phyloP scores from a whole-genome alignment of 257 asterid species.

The Solanum chmielewskii region DNA sequence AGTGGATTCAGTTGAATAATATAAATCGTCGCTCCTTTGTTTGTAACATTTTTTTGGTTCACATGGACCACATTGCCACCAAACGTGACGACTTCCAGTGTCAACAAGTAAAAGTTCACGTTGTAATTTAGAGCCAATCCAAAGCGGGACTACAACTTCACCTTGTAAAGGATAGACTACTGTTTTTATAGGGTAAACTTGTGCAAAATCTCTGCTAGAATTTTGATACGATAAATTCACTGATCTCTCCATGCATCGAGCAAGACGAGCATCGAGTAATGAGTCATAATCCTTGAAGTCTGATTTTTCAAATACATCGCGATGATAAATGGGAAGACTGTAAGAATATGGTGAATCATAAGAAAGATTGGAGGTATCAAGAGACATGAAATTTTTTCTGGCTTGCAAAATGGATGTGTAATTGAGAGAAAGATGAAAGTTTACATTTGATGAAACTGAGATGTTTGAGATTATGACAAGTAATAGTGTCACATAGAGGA shows the following conservation, averaged over 20 bases:
- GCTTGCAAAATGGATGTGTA: not conserved
- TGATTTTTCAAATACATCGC: not conserved
- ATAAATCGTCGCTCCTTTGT: not conserved
- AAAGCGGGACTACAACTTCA: not conserved
- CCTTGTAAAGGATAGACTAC: not conserved
- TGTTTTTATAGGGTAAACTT: not conserved
- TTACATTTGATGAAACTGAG: not conserved
- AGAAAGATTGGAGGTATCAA: not conserved
- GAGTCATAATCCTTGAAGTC: not conserved
- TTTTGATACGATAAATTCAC: not conserved
- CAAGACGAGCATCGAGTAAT: not conserved
- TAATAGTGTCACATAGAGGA: not conserved
- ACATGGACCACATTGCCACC: slow-evolving; percentile 1
- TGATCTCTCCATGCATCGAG: not conserved
- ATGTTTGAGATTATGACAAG: not conserved
- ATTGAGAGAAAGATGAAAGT: not conserved
- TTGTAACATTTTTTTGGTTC: not conserved
- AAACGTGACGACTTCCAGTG: not conserved
- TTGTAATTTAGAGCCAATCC: not conserved
- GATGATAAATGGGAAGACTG: not conserved
- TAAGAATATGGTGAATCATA: not conserved
- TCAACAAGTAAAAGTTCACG: not conserved
- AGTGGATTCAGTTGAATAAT: not conserved
- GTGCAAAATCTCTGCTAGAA: not conserved
- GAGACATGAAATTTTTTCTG: not conserved